Base-by-base conservation (phyloP, 257 asterid species). In the Hygrophila difformis region DNA sequence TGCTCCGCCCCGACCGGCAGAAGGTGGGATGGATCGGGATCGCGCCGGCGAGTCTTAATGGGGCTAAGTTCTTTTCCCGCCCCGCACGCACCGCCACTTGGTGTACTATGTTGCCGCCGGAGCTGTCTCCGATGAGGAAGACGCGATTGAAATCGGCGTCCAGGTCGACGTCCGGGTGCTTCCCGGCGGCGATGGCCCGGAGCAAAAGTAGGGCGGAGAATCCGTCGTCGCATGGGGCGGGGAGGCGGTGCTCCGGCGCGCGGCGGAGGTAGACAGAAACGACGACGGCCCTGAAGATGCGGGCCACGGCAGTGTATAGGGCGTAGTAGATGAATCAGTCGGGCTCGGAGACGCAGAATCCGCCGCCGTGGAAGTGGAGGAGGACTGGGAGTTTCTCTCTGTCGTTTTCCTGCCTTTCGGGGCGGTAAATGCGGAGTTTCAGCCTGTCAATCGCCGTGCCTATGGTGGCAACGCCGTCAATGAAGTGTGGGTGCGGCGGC, bases 341-440 rank as follows among this genome's bases (percentile, higher is more conserved):
- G 0, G 82, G 63, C 31, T 61, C 35, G 63, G 78, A 76, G 15
- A 79, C 58, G 59, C 91, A 79, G 40, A 79, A 79, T 0, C 91
- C 91, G 2, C 91, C 91, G 9, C 82, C 91, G 55, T 79, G 86
- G 62, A 70, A 76, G 71, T 79, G 91, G 33, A 79, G 76, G 58
- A 79, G 54, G 0, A 79, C 1, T 10, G 91, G 66, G 39, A 76
- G 48, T 12, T 73, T 72, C 19, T 59, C 63, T 26, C 70, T 43
- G 13, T 77, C 73, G 28, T 69, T n/a, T n/a, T n/a, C n/a, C n/a
- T n/a, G n/a, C n/a, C n/a, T n/a, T n/a, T n/a, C n/a, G n/a, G n/a
- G n/a, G n/a, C n/a, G n/a, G n/a, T n/a, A n/a, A n/a, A n/a, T n/a
- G n/a, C n/a, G n/a, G n/a, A n/a, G n/a, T n/a, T n/a, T n/a, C n/a